These are phyloP conservation scores for Uronychia binucleata DNA, from an alignment of 73 alveolate genomes.

Conservation along the genomic window DNA sequence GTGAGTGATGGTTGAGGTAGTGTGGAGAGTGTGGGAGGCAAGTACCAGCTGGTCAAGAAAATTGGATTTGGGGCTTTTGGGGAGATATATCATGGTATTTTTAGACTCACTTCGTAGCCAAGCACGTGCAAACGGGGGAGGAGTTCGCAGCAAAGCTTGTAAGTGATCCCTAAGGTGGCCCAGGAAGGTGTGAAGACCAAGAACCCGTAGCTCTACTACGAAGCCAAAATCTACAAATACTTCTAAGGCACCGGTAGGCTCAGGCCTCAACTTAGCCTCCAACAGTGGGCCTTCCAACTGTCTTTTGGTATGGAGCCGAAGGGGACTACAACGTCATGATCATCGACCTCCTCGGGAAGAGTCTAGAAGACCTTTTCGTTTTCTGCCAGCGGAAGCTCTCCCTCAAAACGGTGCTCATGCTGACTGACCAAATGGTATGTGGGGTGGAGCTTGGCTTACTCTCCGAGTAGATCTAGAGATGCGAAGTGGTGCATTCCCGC, in stretches of 20 bases:
- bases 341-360: constrained; percentile 71
- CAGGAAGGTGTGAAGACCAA: neutral
- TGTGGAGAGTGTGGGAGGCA: neutral
- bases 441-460: neutral
- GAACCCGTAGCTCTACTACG: constrained; percentile 17
- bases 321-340: constrained; percentile 70
- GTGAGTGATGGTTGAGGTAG: too few relatives aligned
- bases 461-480: constrained; percentile 16
- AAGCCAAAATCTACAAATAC: constrained; percentile 29
- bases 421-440: constrained; percentile 80
- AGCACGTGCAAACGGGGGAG: neutral
- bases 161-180: neutral
- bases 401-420: constrained; percentile 74
- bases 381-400: constrained; percentile 62
- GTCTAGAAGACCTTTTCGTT: constrained; percentile 60
- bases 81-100: constrained; percentile 18
- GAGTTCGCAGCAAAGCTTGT: constrained; percentile 24
- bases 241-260: neutral
- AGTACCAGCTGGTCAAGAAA: constrained; percentile 14
- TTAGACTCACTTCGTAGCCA: neutral
- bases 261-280: neutral
- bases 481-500: constrained; percentile 69
- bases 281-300: constrained; percentile 76
- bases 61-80: constrained; percentile 36
- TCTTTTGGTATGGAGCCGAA: constrained; percentile 77